Evolutionary conservation across 179 eudicot genomes (phyloP).

Genomic region (Patellifolia procumbens): DNA sequence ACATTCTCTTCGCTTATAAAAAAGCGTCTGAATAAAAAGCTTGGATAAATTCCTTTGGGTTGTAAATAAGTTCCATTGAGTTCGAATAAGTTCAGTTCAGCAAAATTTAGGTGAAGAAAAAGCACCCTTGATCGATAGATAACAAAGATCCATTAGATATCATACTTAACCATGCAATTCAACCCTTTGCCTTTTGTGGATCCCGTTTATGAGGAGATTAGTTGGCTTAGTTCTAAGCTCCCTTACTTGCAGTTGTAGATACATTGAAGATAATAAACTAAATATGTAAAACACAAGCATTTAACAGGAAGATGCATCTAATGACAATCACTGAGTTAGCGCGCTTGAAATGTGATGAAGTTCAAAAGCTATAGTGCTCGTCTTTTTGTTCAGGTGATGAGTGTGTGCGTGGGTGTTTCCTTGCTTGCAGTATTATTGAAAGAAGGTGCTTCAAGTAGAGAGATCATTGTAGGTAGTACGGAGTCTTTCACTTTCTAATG

Average conservation of each 20-base stretch:
- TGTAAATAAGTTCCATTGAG: too few species aligned
- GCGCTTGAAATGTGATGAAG: not conserved
- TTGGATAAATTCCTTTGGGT: too few species aligned
- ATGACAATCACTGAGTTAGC: not conserved
- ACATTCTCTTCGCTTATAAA: too few species aligned
- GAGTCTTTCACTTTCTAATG: not conserved
- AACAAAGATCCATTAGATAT: too few species aligned
- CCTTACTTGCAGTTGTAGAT: not conserved
- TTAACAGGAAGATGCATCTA: not conserved
- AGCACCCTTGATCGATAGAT: not conserved
- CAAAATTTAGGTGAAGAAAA: too few species aligned
- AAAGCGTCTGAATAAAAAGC: too few species aligned
- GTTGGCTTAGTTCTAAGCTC: not conserved
- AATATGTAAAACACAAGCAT: not conserved
- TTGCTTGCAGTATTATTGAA: too few species aligned
- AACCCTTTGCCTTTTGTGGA: not conserved
- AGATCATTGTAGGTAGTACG: too few species aligned
- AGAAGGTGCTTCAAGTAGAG: too few species aligned
- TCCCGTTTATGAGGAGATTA: not conserved
- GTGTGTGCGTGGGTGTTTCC: too few species aligned
- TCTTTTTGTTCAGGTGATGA: not conserved
- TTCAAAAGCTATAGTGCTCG: not conserved
- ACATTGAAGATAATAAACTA: not conserved
- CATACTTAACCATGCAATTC: too few species aligned
- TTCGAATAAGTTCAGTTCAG: too few species aligned